These are phyloP conservation scores for Coniferiporia weirii DNA, from an alignment of 1,284 basidiomycete species.

Conservation along the genomic window DNA sequence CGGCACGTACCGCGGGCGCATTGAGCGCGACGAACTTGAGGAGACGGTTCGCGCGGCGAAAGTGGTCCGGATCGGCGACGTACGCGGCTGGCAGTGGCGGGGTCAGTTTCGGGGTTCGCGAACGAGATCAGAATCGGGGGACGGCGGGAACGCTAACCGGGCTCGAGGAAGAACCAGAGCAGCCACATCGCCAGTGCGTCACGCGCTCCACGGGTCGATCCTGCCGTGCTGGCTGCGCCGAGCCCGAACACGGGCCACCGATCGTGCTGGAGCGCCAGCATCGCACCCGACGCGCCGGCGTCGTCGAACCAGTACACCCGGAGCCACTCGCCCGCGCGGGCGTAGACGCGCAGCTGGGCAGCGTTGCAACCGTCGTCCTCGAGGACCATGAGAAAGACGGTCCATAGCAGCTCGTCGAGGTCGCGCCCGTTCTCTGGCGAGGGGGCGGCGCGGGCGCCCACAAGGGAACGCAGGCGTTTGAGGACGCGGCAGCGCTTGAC, in stretches of 20 bases:
- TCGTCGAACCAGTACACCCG: slow-evolving; percentile 34
- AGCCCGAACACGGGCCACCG: slow-evolving; percentile 28
- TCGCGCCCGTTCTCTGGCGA: slow-evolving; percentile 11
- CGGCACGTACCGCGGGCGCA: slow-evolving; percentile 52
- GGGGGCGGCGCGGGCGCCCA: slow-evolving; percentile 15
- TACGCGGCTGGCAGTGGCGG: slow-evolving; percentile 40
- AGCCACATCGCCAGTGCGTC: slow-evolving; percentile 36
- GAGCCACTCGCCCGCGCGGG: slow-evolving; percentile 33
- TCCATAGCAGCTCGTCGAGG: slow-evolving; percentile 38
- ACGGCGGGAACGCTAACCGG: slow-evolving; percentile 38
- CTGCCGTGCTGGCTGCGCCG: background rate
- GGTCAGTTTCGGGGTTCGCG: background rate
- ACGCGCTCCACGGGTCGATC: slow-evolving; percentile 26
- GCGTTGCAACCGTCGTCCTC: slow-evolving; percentile 52
- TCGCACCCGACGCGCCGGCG: slow-evolving; percentile 31
- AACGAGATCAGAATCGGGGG: background rate
- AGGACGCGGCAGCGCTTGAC: slow-evolving; percentile 47
- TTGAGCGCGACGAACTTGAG: slow-evolving; percentile 60
- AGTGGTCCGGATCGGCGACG: slow-evolving; percentile 33
- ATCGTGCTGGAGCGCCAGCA: slow-evolving; percentile 25
- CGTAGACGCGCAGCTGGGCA: slow-evolving; percentile 37
- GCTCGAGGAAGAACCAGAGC: slow-evolving; percentile 48
- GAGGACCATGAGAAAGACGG: slow-evolving; percentile 48
- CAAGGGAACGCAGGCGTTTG: slow-evolving; percentile 42
- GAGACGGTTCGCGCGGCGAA: slow-evolving; percentile 42